Evolutionary conservation across 2,329 filamentous ascomycete genomes (phyloP).

Genomic region (Rhexocercosporidium sp.): DNA sequence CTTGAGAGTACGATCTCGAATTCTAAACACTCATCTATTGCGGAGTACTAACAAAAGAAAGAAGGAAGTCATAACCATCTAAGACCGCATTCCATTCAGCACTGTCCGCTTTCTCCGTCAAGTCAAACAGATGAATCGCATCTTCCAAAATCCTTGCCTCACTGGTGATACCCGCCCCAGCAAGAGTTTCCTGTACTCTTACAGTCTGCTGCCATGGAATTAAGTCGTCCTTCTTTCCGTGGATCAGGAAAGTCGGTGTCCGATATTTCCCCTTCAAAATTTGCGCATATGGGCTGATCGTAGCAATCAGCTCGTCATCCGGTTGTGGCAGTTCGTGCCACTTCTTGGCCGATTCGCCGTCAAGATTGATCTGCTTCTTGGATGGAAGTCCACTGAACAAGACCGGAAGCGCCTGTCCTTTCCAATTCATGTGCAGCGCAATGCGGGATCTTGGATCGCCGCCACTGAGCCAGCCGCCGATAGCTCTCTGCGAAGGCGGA

Average conservation of each 20-base stretch:
- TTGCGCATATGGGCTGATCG: conserved; percentile 41
- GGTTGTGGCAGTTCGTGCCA: conserved; percentile 13
- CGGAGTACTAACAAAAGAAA: conserved; percentile 5
- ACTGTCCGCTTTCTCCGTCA: background rate
- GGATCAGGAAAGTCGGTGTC: conserved; percentile 45
- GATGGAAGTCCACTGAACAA: conserved; percentile 40
- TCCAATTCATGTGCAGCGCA: conserved; percentile 50
- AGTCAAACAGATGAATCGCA: background rate
- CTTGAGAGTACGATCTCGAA: background rate
- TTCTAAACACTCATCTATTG: background rate
- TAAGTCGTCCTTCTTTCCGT: conserved; percentile 42
- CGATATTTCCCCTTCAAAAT: conserved; percentile 40
- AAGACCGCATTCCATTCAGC: background rate
- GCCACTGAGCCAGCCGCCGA: conserved; percentile 10
- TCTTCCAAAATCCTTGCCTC: background rate
- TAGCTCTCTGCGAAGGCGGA: conserved; percentile 1
- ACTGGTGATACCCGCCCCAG: conserved; percentile 25
- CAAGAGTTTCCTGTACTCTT: conserved; percentile 32
- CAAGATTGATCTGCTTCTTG: background rate
- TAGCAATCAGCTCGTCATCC: conserved; percentile 23
- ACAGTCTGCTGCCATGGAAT: conserved; percentile 43
- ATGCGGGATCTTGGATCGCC: conserved; percentile 46
- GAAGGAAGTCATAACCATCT: conserved; percentile 11
- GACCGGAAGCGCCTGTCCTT: conserved; percentile 45
- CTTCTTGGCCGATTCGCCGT: background rate